These are phyloP conservation scores for Globisporangium yorkense DNA, from an alignment of 352 stramenopile species.

Conservation along the genomic window DNA sequence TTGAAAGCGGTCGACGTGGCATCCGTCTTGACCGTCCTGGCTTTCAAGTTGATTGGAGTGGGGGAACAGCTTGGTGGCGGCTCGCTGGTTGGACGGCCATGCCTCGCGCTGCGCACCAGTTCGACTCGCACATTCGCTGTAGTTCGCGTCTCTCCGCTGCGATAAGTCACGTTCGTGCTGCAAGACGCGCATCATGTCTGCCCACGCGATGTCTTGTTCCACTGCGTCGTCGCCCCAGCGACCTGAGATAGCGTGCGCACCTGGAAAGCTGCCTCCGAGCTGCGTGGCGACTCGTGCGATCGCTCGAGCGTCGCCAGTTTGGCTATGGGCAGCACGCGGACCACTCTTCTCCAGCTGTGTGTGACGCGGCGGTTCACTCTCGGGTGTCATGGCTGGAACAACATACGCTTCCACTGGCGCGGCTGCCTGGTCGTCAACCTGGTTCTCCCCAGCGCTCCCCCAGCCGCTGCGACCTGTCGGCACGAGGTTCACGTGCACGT, in stretches of 20 bases:
- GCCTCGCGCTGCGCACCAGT: not conserved
- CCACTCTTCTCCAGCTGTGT: not conserved
- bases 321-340: too few relatives aligned
- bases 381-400: not conserved
- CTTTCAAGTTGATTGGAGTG: not conserved
- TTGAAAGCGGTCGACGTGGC: not conserved
- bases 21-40: not conserved
- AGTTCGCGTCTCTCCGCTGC: conserved; percentile 15
- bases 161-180: conserved; percentile 36
- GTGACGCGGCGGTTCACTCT: not conserved
- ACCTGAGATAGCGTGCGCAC: conserved; percentile 16
- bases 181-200: conserved; percentile 18
- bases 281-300: not conserved
- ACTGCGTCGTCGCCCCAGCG: conserved; percentile 75
- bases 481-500: conserved; percentile 35
- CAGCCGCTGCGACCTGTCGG: conserved; percentile 28
- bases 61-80: not conserved
- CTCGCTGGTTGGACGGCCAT: not conserved
- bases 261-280: not conserved
- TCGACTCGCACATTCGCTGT: not conserved
- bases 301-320: not conserved
- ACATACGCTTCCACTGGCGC: too few relatives aligned
- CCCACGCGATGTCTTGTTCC: conserved; percentile 47
- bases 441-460: conserved; percentile 8
- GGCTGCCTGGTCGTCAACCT: not conserved